Evolutionary conservation across 257 asterid species (phyloP).

Genomic region (Przewalskia tangutica): DNA sequence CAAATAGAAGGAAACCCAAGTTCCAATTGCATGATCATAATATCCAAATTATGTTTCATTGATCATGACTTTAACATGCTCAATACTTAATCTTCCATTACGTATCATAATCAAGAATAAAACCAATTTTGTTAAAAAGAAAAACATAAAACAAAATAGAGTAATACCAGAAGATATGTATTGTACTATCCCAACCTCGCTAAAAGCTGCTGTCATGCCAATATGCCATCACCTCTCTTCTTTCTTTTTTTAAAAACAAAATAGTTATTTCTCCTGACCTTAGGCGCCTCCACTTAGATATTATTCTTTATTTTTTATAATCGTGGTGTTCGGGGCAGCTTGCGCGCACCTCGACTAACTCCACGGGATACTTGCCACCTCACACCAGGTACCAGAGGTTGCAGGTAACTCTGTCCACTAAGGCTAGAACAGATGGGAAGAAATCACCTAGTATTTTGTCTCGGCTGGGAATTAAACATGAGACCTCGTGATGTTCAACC

Average conservation of each 20-base stretch:
- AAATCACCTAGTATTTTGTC: too few species aligned
- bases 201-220: background rate
- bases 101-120: background rate
- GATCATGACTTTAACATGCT: background rate
- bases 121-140: background rate
- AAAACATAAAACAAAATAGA: background rate
- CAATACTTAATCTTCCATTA: background rate
- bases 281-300: background rate
- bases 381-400: too few species aligned
- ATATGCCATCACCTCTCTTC: background rate
- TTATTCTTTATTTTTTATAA: too few species aligned
- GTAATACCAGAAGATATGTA: background rate
- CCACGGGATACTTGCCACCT: too few species aligned
- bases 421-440: too few species aligned
- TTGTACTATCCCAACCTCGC: background rate
- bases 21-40: background rate
- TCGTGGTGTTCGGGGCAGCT: too few species aligned
- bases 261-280: background rate
- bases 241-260: background rate
- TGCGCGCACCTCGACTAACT: too few species aligned
- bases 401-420: too few species aligned
- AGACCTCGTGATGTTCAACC: too few species aligned
- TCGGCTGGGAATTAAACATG: too few species aligned
- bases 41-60: background rate
- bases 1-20: background rate